Base-by-base conservation (phyloP, 371 early-diverging fungal species). In the Apophysomyces variabilis region DNA sequence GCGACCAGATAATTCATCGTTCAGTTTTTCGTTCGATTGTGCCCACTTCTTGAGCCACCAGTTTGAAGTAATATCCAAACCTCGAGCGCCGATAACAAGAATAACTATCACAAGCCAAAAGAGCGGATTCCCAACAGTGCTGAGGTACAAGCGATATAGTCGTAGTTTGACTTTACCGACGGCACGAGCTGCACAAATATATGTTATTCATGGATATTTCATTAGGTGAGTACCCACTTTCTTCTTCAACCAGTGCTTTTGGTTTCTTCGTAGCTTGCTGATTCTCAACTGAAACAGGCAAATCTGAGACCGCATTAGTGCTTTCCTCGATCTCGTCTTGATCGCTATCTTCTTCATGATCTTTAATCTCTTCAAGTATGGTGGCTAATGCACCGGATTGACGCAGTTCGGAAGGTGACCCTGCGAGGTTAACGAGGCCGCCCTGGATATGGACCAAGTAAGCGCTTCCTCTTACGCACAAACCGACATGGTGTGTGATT, bases 401-500 rank as follows among this genome's bases (percentile, higher is more conserved):
- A 38, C 60, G 62, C 26, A 74, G 50, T 46, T 64, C 58, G 5
- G 65, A 66, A 56, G 70, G 57, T 21, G 66, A 60, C 36, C 68
- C 74, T 58, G 60, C 66, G 3, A 64, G 11, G 3, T 39, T 41
- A 5, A 57, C 64, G 1, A 32, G 9, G 11, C 92, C 92, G n/a
- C 79, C 71, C 12, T 79, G 68, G 67, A 94, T 62, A 12, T 87
- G 73, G 0, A 90, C 85, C 6, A 93, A 69, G 45, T 81, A 79
- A 61, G 84, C 77, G 41, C 86, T 83, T 46, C 85, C 80, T 7
- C 83, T 75, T 36, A 96, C 71, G 46, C 92, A 89, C 63, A 92
- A 84, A 5, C 83, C 67, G 5, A 93, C 87, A 37, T 92, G 90
- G 69, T 96, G 95, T 1, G 95, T 94, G 11, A 93, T 93, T 13